Evolutionary conservation across 2,329 filamentous ascomycete species (phyloP).

Genomic region (Davidsoniella neocaledoniae): DNA sequence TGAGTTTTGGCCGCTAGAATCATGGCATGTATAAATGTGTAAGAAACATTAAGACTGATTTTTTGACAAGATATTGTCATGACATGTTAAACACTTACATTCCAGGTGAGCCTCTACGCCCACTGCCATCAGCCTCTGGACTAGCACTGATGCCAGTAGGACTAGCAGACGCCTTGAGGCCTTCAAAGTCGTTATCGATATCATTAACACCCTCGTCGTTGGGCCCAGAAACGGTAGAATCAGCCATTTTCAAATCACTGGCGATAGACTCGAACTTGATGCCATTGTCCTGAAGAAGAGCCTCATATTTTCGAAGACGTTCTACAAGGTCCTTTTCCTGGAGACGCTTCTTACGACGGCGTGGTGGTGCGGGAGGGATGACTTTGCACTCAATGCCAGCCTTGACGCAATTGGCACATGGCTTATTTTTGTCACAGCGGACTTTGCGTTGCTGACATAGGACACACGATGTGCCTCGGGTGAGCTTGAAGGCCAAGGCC

Average conservation of each 20-base stretch:
- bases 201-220: constrained; percentile 36
- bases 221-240: background rate
- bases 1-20: background rate
- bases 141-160: background rate
- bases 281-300: constrained; percentile 45
- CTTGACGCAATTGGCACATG: constrained; percentile 49
- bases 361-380: constrained; percentile 36
- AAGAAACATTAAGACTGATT: too few species aligned
- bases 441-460: constrained; percentile 63
- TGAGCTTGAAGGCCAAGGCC: constrained; percentile 32
- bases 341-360: constrained; percentile 44
- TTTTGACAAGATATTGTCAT: too few species aligned
- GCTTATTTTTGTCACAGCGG: constrained; percentile 55
- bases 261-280: constrained; percentile 53
- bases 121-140: too few species aligned
- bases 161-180: constrained; percentile 33
- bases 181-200: constrained; percentile 38
- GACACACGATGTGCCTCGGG: constrained; percentile 47
- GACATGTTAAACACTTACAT: too few species aligned
- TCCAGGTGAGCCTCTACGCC: too few species aligned
- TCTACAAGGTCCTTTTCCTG: constrained; percentile 55
- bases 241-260: constrained; percentile 20
- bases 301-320: constrained; percentile 52
- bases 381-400: constrained; percentile 44
- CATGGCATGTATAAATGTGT: too few species aligned